A percentile compares a stretch with the other conserved stretches of the same genome.
These are phyloP conservation scores for Paraconiothyrium sp. DNA, from an alignment of 2,329 filamentous ascomycete genomes.

Conservation along the genomic window DNA sequence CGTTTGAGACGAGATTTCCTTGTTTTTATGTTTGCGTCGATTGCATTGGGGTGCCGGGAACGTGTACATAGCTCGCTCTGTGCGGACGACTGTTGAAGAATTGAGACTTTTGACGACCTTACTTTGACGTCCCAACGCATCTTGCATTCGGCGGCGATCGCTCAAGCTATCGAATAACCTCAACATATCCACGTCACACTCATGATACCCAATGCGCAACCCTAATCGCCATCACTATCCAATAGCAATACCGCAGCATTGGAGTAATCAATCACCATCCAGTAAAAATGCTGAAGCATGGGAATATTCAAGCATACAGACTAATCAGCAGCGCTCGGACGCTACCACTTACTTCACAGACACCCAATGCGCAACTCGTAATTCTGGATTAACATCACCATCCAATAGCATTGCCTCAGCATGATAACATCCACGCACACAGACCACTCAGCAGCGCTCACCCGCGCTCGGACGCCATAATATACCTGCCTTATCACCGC, in stretches of 20 bases:
- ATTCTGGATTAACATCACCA: too few relatives aligned
- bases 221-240: too few relatives aligned
- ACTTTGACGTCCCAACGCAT: not conserved
- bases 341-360: too few relatives aligned
- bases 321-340: not conserved
- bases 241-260: too few relatives aligned
- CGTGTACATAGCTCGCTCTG: conserved; percentile 17
- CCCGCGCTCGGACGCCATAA: not conserved
- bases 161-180: too few relatives aligned
- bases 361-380: too few relatives aligned
- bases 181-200: too few relatives aligned
- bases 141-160: too few relatives aligned
- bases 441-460: not conserved
- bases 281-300: too few relatives aligned
- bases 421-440: not conserved
- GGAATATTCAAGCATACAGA: not conserved
- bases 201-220: too few relatives aligned
- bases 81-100: not conserved
- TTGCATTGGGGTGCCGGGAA: conserved; percentile 3
- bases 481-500: not conserved
- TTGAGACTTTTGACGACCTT: conserved; percentile 11
- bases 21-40: not conserved
- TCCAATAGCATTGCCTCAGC: too few relatives aligned
- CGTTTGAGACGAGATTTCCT: not conserved
- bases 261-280: too few relatives aligned